phyloP scores from a whole-genome alignment of 495 filamentous ascomycete genomes.

The Aeminium ludgeri region DNA sequence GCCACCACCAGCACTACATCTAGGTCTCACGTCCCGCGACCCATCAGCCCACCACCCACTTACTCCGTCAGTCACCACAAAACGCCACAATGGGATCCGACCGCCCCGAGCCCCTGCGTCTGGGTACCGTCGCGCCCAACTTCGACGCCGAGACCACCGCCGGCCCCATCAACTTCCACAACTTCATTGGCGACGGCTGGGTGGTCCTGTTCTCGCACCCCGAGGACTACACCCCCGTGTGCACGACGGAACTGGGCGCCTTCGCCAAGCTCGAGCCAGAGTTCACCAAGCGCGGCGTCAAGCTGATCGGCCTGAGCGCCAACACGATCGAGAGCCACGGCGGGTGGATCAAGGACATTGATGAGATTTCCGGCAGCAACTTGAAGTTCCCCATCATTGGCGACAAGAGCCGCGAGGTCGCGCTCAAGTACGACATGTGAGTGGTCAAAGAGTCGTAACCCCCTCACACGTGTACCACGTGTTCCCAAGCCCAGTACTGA shows the following conservation, averaged over 20 bases:
- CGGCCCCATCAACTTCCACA: conserved; percentile 71
- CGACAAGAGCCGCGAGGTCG: conserved; percentile 87
- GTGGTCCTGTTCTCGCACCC: conserved; percentile 95
- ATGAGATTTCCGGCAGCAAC: conserved; percentile 70
- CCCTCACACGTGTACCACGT: neutral
- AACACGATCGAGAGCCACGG: conserved; percentile 50
- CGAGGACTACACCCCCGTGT: conserved; percentile 66
- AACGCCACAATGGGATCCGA: conserved; percentile 17
- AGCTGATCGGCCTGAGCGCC: conserved; percentile 78
- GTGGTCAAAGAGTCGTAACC: conserved; percentile 16
- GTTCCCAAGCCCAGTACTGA: neutral
- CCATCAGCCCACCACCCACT: too few relatives aligned
- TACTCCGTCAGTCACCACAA: too few relatives aligned
- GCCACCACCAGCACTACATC: too few relatives aligned
- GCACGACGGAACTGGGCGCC: conserved; percentile 96
- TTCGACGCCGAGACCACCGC: conserved; percentile 83
- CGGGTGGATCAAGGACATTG: conserved; percentile 87
- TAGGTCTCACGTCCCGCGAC: too few relatives aligned
- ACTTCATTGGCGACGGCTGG: conserved; percentile 91
- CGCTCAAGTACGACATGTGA: conserved; percentile 87
- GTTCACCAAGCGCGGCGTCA: conserved; percentile 82
- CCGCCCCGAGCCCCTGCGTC: conserved; percentile 42
- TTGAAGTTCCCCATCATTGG: conserved; percentile 92
- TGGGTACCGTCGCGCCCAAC: conserved; percentile 79
- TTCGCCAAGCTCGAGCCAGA: conserved; percentile 94